Evolutionary conservation across 805 yeast genomes (phyloP).

Genomic region (Pichia heedii): DNA sequence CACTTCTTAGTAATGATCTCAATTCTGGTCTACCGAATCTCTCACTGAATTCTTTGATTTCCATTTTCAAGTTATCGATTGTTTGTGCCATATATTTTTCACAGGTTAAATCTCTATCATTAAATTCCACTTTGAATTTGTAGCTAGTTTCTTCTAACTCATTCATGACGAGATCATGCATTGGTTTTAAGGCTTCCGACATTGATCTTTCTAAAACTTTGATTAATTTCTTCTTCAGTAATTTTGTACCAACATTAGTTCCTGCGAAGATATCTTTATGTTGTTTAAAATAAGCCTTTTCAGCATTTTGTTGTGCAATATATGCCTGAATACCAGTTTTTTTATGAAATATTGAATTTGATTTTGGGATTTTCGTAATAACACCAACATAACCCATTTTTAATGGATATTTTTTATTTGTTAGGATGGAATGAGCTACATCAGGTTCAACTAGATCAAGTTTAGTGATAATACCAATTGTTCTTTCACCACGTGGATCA

Average conservation of each 20-base stretch:
- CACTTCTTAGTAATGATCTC: conserved; percentile 66
- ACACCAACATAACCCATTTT: conserved; percentile 98
- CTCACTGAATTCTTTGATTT: conserved; percentile 79
- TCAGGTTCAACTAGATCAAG: conserved; percentile 80
- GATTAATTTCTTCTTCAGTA: conserved; percentile 72
- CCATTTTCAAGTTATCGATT: conserved; percentile 75
- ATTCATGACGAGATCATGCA: conserved; percentile 73
- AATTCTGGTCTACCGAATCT: conserved; percentile 78
- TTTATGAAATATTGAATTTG: conserved; percentile 41
- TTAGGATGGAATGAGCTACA: conserved; percentile 56
- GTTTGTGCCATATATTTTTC: conserved; percentile 90
- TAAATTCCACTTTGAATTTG: conserved; percentile 91
- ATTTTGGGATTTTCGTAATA: conserved; percentile 62
- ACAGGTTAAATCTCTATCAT: conserved; percentile 89
- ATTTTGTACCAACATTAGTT: conserved; percentile 67
- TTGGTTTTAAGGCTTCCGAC: conserved; percentile 83
- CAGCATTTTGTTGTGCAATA: conserved; percentile 60
- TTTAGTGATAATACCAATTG: conserved; percentile 94
- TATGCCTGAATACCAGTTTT: conserved; percentile 53
- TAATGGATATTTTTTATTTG: conserved; percentile 78
- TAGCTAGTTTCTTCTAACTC: conserved; percentile 92
- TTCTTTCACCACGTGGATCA: conserved; percentile 92
- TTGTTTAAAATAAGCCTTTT: conserved; percentile 52
- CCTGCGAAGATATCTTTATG: conserved; percentile 51
- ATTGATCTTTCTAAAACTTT: conserved; percentile 81